Conservation (phyloP, 2,329 filamentous ascomycete species). For the Alternaria viburni region DNA sequence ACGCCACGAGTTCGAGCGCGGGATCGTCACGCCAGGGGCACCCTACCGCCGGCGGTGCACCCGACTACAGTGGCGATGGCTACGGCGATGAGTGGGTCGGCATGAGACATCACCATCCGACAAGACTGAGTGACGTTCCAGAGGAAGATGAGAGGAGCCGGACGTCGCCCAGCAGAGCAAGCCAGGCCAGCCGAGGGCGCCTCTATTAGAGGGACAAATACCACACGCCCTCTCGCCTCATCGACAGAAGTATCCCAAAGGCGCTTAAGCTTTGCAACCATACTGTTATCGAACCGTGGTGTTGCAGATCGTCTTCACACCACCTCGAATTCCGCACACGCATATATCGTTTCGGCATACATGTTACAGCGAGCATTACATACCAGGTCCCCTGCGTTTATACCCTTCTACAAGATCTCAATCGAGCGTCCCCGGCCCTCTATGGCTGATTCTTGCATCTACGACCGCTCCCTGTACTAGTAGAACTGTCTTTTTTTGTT, state of each 20-base stretch:
- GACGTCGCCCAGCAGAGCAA: constrained; percentile 46
- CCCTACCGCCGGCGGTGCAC: constrained; percentile 24
- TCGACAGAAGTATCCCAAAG: background rate
- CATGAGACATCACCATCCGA: constrained; percentile 49
- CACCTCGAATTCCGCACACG: constrained; percentile 1
- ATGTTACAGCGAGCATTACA: constrained; percentile 16
- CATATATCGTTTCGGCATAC: constrained; percentile 10
- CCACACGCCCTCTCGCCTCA: background rate
- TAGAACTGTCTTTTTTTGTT: constrained; percentile 2
- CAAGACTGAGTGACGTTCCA: constrained; percentile 48
- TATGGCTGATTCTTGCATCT: constrained; percentile 2
- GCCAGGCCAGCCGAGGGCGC: constrained; percentile 40
- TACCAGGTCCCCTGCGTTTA: background rate
- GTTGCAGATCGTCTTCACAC: background rate
- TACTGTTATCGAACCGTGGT: background rate
- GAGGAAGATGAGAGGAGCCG: constrained; percentile 50
- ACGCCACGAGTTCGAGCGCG: constrained; percentile 35
- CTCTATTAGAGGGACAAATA: constrained; percentile 20
- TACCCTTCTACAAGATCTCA: constrained; percentile 16
- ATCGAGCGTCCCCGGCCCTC: background rate
- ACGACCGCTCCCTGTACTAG: constrained; percentile 17
- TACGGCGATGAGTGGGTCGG: constrained; percentile 48
- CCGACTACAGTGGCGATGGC: constrained; percentile 47
- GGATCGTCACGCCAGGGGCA: constrained; percentile 26
- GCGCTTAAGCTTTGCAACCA: background rate